Evolutionary conservation across 129 eudicot genomes (phyloP), one percentile per base, ranked within the genome.

Genomic region (Mikania micrantha): DNA sequence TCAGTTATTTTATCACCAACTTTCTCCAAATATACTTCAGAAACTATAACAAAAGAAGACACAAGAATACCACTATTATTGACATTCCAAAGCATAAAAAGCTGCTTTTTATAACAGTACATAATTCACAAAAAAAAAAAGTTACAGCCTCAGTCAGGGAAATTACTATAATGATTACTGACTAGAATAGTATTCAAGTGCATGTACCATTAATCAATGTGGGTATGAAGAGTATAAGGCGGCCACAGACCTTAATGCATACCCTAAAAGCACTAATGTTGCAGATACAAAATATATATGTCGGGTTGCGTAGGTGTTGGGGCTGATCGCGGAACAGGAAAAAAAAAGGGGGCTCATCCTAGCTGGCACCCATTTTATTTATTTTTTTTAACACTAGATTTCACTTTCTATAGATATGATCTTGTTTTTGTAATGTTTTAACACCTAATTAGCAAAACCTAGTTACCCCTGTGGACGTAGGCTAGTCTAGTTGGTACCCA

Each of bases 1-100:
- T 75, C 76, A 8, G 41, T 63, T 41, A 57, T 16, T 34, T 69
- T 39, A 38, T 69, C 66, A 41, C 70, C 80, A 5, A 61, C 62
- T 16, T 54, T 70, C 65, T 73, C 83, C 59, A 85, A 17, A 65
- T 60, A 70, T 13, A 56, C 80, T 72, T 78, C 78, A 65, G 78
- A 27, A 75, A 72, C 82, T 81, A 72, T 2, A 66, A 11, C 28
- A 35, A 25, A 67, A 45, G 0, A 54, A 29, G 12, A 66, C 24
- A 25, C 25, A 36, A 5, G 41, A 47, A 36, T 6, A 60, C 40
- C 50, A 16, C 20, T 36, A 42, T 57, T 24, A 73, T 64, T 12
- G 21, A 27, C 36, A 35, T 45, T 64, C 59, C 72, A 77, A 7
- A 65, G 28, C 5, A 41, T 7, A 39, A 27, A 20, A 52, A 44